Percentiles rank a stretch among this genome's conserved stretches.
These are phyloP conservation scores for Diplodia intermedia DNA, from an alignment of 2,329 filamentous ascomycete species.

Conservation along the genomic window DNA sequence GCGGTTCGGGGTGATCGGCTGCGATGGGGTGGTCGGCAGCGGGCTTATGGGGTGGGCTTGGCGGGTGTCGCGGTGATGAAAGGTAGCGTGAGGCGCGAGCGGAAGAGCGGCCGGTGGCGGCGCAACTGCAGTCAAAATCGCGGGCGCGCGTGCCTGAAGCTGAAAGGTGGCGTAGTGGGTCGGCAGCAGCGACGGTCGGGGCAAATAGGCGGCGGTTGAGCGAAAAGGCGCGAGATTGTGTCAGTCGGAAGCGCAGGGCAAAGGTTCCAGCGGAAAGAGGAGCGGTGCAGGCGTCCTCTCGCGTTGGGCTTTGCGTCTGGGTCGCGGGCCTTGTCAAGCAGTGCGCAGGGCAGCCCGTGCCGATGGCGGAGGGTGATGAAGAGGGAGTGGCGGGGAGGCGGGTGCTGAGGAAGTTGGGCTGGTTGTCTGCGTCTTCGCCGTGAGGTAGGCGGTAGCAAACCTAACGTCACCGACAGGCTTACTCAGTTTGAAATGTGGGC, in stretches of 20 bases:
- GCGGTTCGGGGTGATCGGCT: slow-evolving; percentile 20
- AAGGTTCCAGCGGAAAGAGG: slow-evolving; percentile 31
- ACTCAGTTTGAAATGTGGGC: slow-evolving; percentile 3
- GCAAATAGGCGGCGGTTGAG: slow-evolving; percentile 14
- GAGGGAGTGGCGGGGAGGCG: slow-evolving; percentile 30
- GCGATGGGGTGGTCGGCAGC: slow-evolving; percentile 1
- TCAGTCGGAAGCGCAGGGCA: slow-evolving; percentile 28
- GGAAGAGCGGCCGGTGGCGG: slow-evolving; percentile 13
- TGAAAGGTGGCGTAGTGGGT: slow-evolving; percentile 12
- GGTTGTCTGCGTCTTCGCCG: slow-evolving; percentile 33
- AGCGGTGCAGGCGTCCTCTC: slow-evolving; percentile 34
- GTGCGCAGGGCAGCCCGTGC: slow-evolving; percentile 21
- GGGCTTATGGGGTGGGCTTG: slow-evolving; percentile 22
- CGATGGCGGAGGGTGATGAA: slow-evolving; percentile 25
- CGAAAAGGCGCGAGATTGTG: slow-evolving; percentile 18
- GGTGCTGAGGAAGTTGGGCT: slow-evolving; percentile 35
- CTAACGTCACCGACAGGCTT: slow-evolving; percentile 4
- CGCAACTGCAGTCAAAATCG: not conserved
- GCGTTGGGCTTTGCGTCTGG: slow-evolving; percentile 2
- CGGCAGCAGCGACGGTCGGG: not conserved
- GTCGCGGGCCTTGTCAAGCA: not conserved
- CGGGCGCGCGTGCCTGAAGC: slow-evolving; percentile 14
- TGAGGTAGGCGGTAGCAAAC: slow-evolving; percentile 31
- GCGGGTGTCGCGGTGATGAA: slow-evolving; percentile 22
- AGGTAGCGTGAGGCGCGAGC: slow-evolving; percentile 19